Conservation (phyloP, 2,329 filamentous ascomycete genomes). For the Trichoderma breve region DNA sequence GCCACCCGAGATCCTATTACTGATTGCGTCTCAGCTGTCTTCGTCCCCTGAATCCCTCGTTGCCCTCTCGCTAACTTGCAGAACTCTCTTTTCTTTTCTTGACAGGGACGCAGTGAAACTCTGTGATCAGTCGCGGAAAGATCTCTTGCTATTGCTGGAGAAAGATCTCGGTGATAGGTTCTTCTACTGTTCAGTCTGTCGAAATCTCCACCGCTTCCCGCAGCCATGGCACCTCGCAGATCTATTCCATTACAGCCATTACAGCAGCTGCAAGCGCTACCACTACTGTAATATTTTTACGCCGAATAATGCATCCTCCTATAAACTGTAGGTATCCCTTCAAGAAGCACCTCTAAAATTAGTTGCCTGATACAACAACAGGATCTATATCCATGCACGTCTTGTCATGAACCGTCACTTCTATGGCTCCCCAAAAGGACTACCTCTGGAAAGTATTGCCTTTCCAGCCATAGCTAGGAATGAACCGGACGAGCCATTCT, state of each 20-base stretch:
- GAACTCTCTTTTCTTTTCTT: neutral
- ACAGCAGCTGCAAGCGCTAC: neutral
- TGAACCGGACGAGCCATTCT: neutral
- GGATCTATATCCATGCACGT: neutral
- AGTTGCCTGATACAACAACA: neutral
- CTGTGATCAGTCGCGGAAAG: neutral
- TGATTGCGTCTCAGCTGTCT: neutral
- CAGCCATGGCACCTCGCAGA: neutral
- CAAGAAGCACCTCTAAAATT: accelerated
- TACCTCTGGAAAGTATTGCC: neutral
- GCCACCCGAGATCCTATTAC: neutral
- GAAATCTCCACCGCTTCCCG: neutral
- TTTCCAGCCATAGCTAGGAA: neutral
- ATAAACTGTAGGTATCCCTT: neutral
- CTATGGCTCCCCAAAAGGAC: neutral
- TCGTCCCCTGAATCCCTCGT: neutral
- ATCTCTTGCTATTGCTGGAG: neutral
- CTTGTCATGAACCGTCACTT: constrained; percentile 1
- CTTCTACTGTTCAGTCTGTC: neutral
- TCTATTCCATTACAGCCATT: neutral
- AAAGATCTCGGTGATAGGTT: neutral
- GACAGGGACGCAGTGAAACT: neutral
- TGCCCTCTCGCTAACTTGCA: neutral
- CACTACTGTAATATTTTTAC: neutral
- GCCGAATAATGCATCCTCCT: neutral